Conservation (phyloP, 805 yeast species). For the Schwanniomyces pseudopolymorphus region DNA sequence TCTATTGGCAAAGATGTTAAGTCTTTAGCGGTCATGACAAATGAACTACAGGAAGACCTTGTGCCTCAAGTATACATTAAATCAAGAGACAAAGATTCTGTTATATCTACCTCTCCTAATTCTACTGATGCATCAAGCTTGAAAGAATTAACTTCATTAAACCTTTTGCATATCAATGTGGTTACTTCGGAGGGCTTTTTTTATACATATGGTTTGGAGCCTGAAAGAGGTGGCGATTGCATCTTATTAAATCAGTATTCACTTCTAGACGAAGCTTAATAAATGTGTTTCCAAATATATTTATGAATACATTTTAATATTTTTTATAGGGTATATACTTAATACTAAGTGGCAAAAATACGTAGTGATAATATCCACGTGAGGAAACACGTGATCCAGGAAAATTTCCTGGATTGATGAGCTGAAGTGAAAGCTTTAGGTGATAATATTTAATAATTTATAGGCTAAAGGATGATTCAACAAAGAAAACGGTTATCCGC, state of each 20-base stretch:
- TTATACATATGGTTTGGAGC: conserved; percentile 77
- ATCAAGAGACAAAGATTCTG: conserved; percentile 5
- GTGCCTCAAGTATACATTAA: conserved; percentile 29
- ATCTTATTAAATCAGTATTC: conserved; percentile 71
- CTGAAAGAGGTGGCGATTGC: conserved; percentile 93
- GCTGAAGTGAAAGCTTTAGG: background rate
- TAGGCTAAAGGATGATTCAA: conserved; percentile 1
- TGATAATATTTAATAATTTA: background rate
- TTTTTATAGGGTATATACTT: background rate
- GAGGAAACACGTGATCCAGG: background rate
- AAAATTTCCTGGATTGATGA: background rate
- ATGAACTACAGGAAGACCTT: conserved; percentile 28
- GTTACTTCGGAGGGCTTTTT: conserved; percentile 81
- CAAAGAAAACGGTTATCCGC: conserved; percentile 37
- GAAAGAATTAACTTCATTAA: conserved; percentile 25
- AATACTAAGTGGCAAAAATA: no score
- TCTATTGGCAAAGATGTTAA: conserved; percentile 39
- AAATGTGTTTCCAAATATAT: background rate
- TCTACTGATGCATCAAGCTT: conserved; percentile 6
- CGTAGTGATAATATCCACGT: no score
- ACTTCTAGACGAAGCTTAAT: conserved; percentile 31
- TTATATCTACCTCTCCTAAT: conserved; percentile 5
- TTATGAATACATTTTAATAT: no score
- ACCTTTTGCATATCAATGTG: conserved; percentile 55
- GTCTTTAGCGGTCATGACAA: conserved; percentile 47